Evolutionary conservation across 306 rosid genomes (phyloP).

Genomic region (Corylus americana): DNA sequence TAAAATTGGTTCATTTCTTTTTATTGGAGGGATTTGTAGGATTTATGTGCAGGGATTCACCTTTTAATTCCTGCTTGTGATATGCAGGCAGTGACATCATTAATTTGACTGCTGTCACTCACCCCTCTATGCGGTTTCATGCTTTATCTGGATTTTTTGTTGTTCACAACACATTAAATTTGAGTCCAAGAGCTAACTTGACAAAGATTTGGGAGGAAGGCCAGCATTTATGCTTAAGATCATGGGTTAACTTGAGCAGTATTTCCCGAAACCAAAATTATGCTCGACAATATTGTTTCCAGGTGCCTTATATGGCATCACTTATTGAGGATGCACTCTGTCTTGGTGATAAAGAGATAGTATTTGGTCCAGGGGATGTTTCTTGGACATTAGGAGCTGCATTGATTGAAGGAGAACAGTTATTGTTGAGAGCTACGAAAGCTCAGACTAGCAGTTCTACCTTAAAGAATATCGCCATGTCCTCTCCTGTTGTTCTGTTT

Average conservation of each 20-base stretch:
- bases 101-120: slow-evolving; percentile 51
- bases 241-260: slow-evolving; percentile 52
- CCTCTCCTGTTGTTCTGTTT: slow-evolving; percentile 61
- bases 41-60: slow-evolving; percentile 10
- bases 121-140: slow-evolving; percentile 50
- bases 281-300: slow-evolving; percentile 67
- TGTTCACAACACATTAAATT: slow-evolving; percentile 63
- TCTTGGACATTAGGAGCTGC: slow-evolving; percentile 95
- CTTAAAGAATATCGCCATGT: slow-evolving; percentile 34
- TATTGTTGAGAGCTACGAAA: slow-evolving; percentile 38
- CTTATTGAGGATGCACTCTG: slow-evolving; percentile 67
- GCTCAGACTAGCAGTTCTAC: slow-evolving; percentile 35
- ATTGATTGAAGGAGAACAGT: slow-evolving; percentile 58
- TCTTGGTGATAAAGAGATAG: slow-evolving; percentile 61
- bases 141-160: slow-evolving; percentile 83
- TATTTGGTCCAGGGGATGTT: slow-evolving; percentile 81
- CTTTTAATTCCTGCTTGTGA: slow-evolving; percentile 24
- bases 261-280: slow-evolving; percentile 42
- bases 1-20: not conserved
- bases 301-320: slow-evolving; percentile 80
- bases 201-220: slow-evolving; percentile 68
- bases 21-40: slow-evolving; percentile 5
- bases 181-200: slow-evolving; percentile 63
- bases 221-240: slow-evolving; percentile 61
- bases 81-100: slow-evolving; percentile 52